phyloP scores from a whole-genome alignment of 371 early-diverging fungal genomes.

The Mortierella sp. region DNA sequence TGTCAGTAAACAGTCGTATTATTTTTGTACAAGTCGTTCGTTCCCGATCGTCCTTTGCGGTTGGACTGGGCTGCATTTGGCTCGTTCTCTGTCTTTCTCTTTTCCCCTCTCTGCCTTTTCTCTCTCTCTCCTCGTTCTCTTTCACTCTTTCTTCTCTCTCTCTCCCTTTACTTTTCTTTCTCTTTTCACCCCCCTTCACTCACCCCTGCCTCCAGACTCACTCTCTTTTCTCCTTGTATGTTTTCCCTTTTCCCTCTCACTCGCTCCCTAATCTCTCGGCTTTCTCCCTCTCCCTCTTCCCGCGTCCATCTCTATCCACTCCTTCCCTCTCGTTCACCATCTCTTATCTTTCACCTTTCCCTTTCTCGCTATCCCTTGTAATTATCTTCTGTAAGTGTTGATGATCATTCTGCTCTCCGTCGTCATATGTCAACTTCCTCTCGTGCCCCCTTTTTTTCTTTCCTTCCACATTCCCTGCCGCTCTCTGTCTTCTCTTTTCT shows the following conservation, averaged over 20 bases:
- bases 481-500: not conserved
- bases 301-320: not conserved
- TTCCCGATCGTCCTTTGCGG: not conserved
- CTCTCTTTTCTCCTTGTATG: not conserved
- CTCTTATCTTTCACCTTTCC: not conserved
- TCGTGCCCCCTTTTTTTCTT: not conserved
- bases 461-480: not conserved
- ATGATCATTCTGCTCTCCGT: not conserved
- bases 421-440: not conserved
- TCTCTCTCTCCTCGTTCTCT: not conserved
- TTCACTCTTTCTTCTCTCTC: not conserved
- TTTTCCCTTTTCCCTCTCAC: not conserved
- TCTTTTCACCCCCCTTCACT: not conserved
- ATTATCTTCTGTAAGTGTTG: not conserved
- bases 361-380: not conserved
- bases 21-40: not conserved
- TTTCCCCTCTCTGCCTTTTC: not conserved
- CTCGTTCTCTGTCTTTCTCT: not conserved
- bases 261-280: not conserved
- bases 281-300: not conserved
- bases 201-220: conserved; percentile 1
- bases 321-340: not conserved
- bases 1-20: conserved; percentile 12
- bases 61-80: not conserved
- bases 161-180: not conserved